Evolutionary conservation across 192 early-diverging fungal species (phyloP), one percentile per base, ranked within the genome.

Genomic region (Coemansia sp.): DNA sequence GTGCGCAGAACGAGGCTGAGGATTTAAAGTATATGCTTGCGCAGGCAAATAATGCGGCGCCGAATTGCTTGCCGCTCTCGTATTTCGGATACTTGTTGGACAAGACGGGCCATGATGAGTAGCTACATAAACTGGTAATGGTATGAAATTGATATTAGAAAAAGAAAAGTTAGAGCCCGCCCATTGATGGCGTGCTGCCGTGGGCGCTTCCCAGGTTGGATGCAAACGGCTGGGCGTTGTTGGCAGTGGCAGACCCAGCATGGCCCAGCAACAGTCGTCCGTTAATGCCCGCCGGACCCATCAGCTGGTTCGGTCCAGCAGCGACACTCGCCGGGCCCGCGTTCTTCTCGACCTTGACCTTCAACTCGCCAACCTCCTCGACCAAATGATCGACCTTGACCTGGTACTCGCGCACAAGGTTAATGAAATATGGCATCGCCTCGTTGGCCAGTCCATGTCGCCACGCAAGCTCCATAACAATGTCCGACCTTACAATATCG

Each of bases 381-480:
- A 82, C 83, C 68, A 90, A 76, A 29, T 64, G 24, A 32, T 86
- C 83, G 41, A 98, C 92, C 88, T 95, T 95, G 41, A 53, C 72
- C 71, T 89, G 88, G 71, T 90, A 92, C 82, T 98, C 95, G 52
- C 94, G 87, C 71, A 90, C 82, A 47, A 88, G 82, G 64, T 99
- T 93, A 61, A 99, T 92, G 82, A 98, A 90, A 75, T 95, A 98
- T 14, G 97, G 97, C 94, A 97, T 97, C 8, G 96, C 91, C 85
- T 94, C 95, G 70, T 97, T 96, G 52, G 83, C 87, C 73, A 95
- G 75, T 2, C 88, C 85, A 67, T 95, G 87, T 11, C 94, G 76
- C 97, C 96, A 99, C 11, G 92, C 83, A 12, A 97, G 72, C 84
- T 99, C 97, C 82, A 98, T 76, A 7, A 97, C 92, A 7, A 96